Evolutionary conservation across 371 early-diverging fungal species (phyloP).

Genomic region (Mortierella polycephala): DNA sequence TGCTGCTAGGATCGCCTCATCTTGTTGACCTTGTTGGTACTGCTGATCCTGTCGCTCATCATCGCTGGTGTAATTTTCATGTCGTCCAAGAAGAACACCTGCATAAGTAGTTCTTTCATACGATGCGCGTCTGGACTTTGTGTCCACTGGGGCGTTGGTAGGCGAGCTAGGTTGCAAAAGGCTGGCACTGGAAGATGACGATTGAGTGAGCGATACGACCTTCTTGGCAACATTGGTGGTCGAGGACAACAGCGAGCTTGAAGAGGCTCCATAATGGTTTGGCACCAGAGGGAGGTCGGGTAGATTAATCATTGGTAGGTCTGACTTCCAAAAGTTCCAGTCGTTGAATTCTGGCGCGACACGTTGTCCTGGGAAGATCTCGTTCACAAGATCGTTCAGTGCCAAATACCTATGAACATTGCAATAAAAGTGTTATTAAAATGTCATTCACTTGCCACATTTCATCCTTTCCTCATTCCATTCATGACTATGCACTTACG

Average conservation of each 20-base stretch:
- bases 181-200: slow-evolving; percentile 29
- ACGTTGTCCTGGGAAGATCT: slow-evolving; percentile 86
- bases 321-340: slow-evolving; percentile 88
- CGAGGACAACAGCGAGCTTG: slow-evolving; percentile 51
- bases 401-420: slow-evolving; percentile 71
- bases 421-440: background rate
- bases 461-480: slow-evolving; percentile 1
- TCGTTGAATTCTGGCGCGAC: slow-evolving; percentile 82
- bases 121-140: slow-evolving; percentile 19
- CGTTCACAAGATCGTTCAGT: slow-evolving; percentile 94
- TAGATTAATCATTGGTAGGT: slow-evolving; percentile 65
- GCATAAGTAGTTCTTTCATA: slow-evolving; percentile 22
- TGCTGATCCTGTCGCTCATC: slow-evolving; percentile 30
- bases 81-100: slow-evolving; percentile 14
- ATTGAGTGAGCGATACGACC: slow-evolving; percentile 31
- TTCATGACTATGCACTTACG: slow-evolving; percentile 57
- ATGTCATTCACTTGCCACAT: background rate
- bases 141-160: slow-evolving; percentile 29
- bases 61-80: slow-evolving; percentile 32
- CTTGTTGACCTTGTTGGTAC: slow-evolving; percentile 8
- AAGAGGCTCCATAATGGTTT: slow-evolving; percentile 42
- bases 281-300: slow-evolving; percentile 57
- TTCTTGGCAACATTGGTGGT: slow-evolving; percentile 45
- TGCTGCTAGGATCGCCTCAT: background rate
- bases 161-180: slow-evolving; percentile 35